Evolutionary conservation across 1,139 yeast species (phyloP).

Genomic region (Hansenula sp.): DNA sequence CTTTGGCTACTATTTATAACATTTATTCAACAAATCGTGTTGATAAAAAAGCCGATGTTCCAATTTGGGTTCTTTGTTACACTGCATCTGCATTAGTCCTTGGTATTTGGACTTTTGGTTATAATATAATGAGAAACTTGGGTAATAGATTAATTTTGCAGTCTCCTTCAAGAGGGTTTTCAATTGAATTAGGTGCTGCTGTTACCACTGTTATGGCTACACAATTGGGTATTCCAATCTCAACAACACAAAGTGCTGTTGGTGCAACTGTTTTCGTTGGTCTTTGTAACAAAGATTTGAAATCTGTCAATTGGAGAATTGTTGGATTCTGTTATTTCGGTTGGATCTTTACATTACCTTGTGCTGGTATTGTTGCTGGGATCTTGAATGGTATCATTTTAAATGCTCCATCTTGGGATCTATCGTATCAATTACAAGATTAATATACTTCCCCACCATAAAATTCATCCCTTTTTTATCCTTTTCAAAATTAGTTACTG

Average conservation of each 20-base stretch:
- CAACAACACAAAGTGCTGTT: constrained; percentile 78
- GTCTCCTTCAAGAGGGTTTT: constrained; percentile 79
- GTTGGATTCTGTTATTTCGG: constrained; percentile 69
- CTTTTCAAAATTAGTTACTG: no score
- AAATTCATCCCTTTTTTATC: no score
- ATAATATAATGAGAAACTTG: constrained; percentile 64
- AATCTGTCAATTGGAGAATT: constrained; percentile 76
- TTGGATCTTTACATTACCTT: constrained; percentile 71
- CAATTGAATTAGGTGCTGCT: constrained; percentile 79
- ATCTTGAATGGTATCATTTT: constrained; percentile 59
- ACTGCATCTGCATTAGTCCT: constrained; percentile 66
- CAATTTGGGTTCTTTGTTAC: constrained; percentile 68
- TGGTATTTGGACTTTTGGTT: constrained; percentile 74
- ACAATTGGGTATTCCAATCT: constrained; percentile 65
- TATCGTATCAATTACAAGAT: constrained; percentile 5
- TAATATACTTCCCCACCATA: no score
- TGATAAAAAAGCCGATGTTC: constrained; percentile 52
- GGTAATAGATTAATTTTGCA: constrained; percentile 76
- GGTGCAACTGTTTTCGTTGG: constrained; percentile 81
- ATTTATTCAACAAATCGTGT: constrained; percentile 55
- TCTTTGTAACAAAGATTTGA: constrained; percentile 60
- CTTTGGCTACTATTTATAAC: constrained; percentile 61
- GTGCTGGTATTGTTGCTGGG: constrained; percentile 74
- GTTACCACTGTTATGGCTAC: constrained; percentile 75
- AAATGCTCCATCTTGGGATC: constrained; percentile 51